Evolutionary conservation across 2,329 filamentous ascomycete genomes (phyloP), one percentile per base, ranked within the genome.

Genomic region (Aspergillus fumigatiaffinis): DNA sequence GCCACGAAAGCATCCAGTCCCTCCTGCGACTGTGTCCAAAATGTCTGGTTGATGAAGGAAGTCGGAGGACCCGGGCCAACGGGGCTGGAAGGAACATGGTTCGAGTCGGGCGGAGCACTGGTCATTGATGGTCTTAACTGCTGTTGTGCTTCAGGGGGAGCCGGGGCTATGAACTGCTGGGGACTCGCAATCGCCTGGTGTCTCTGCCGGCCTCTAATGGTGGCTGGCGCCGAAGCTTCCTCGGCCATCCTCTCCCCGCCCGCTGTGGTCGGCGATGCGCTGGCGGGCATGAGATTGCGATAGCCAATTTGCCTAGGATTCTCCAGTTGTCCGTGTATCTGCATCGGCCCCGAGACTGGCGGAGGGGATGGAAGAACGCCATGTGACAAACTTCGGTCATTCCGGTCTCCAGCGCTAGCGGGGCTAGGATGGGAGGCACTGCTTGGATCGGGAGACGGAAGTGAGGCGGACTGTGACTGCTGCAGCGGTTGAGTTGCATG

Each of bases 331-430:
- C 55, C 62, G 66, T 64, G 60, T 77, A 67, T 87, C 84, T 61
- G 88, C 83, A 67, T 84, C 88, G 10, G 83, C 81, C 12, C 20
- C 7, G 29, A 17, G 12, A 46, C 46, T 35, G 44, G 44, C 5
- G 53, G 85, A 81, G 32, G 87, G 85, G 14, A 87, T 87, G 6
- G 85, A 84, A 61, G 51, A 88, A 78, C 21, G 82, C 50, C 44
- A 54, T 23, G 46, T 29, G 28, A 52, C 44, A 49, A 50, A 42
- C 32, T 38, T n/a, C 44, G 52, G 26, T 29, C 51, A 59, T 59
- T 60, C 21, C 57, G 54, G 52, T 64, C 63, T 42, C 58, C 56
- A 46, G 61, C 54, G 48, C 50, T 59, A 44, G 60, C 52, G 5
- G 70, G 70, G 56, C 68, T 73, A 20, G 64, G 54, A 52, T 66